Evolutionary conservation across 2,329 filamentous ascomycete genomes (phyloP), one percentile per base, ranked within the genome.

Genomic region (Colletotrichum paranaense): DNA sequence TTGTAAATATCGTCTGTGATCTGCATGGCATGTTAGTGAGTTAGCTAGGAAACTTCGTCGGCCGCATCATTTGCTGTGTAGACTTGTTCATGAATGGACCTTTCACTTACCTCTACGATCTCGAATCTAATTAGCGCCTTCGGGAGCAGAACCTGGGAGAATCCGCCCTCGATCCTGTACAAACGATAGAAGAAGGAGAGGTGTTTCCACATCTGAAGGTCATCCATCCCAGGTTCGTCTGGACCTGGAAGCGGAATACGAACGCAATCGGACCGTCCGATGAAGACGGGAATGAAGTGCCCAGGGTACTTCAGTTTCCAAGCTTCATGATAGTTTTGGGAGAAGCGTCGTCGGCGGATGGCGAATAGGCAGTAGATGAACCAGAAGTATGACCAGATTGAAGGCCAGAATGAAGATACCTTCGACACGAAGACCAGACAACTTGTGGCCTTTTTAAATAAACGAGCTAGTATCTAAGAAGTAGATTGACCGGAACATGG

Each of bases 31-130:
- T 46, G 8, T 46, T 3, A n/a, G 19, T 19, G 19, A 46, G 1
- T 1, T 5, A n/a, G 19, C 19, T n/a, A 46, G 42, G 4, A n/a
- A n/a, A 0, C 3, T 1, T 9, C 19, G 4, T 16, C 19, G 19
- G 3, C 2, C 7, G 19, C 12, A 46, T n/a, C 6, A 3, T 19
- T 1, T 46, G 38, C 14, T 46, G 19, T 19, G 1, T 16, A 0
- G 11, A 38, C 4, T 38, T 38, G 3, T 38, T 38, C 11, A 11
- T 38, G 0, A 12, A 1, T 38, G 12, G 5, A 0, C 11, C 12
- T 46, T 19, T 19, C 6, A n/a, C 42, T n/a, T 19, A 46, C 42
- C 12, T 46, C 42, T n/a, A n/a, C 42, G 5, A 46, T 46, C 42
- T 46, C 42, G 19, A 46, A 46, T 46, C 42, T 46, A 3, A 46